Percentiles rank a stretch among this genome's conserved stretches.
These are phyloP conservation scores for Elaeis oleifera DNA, from an alignment of 202 grass and related monocot species.

Conservation along the genomic window DNA sequence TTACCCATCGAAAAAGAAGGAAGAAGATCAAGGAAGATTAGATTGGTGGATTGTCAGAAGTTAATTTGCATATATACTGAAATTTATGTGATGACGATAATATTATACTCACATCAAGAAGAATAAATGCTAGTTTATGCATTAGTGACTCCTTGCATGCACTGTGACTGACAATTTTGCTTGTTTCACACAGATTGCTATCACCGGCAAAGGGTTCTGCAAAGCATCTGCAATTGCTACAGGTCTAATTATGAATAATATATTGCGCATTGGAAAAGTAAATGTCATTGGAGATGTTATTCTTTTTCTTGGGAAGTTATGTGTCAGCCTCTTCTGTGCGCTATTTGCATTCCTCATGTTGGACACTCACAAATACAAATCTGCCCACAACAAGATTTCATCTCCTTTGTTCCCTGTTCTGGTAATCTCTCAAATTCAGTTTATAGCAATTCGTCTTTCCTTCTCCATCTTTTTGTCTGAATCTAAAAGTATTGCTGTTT, in stretches of 20 bases:
- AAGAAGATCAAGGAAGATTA: no score
- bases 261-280: constrained; percentile 95
- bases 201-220: constrained; percentile 87
- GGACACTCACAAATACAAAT: constrained; percentile 93
- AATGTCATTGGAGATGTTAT: constrained; percentile 96
- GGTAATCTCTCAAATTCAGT: constrained; percentile 34
- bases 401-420: constrained; percentile 87
- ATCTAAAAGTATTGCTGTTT: no score
- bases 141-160: no score
- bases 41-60: no score
- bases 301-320: constrained; percentile 90
- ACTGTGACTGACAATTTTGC: background rate
- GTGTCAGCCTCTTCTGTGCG: constrained; percentile 88
- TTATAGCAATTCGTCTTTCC: no score
- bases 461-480: background rate
- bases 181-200: constrained; percentile 70
- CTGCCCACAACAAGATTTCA: constrained; percentile 92
- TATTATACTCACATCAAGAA: no score
- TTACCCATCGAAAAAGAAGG: no score
- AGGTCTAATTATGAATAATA: constrained; percentile 97
- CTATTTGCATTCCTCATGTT: constrained; percentile 95
- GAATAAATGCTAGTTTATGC: no score
- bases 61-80: no score
- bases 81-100: no score
- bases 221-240: constrained; percentile 79